These are phyloP conservation scores for Solanum bulbocastanum DNA, from an alignment of 257 asterid species.

Conservation along the genomic window DNA sequence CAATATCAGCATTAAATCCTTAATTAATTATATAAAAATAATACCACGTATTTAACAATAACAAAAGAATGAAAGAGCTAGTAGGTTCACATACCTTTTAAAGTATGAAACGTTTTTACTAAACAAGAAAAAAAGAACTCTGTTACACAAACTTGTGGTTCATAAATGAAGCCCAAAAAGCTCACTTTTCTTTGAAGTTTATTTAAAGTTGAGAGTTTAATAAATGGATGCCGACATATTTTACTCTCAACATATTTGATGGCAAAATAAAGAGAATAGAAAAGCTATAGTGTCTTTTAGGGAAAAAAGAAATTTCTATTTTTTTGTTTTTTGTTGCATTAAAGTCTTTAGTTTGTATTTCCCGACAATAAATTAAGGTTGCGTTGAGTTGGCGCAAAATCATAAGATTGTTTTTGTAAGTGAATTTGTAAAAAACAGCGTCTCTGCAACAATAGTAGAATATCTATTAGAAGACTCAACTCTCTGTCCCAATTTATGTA, in stretches of 20 bases:
- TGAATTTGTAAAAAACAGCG: background rate
- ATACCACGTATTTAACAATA: background rate
- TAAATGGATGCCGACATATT: background rate
- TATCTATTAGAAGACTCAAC: background rate
- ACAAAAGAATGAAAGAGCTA: background rate
- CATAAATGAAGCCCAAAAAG: background rate
- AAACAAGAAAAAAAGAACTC: background rate
- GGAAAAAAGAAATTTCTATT: background rate
- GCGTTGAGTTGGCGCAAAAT: slow-evolving; percentile 33
- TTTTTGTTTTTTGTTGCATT: background rate
- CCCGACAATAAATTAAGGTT: slow-evolving; percentile 26
- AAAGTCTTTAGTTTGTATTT: background rate
- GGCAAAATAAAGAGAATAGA: background rate
- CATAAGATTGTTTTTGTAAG: background rate
- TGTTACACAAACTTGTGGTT: background rate
- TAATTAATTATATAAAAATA: background rate
- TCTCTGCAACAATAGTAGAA: background rate
- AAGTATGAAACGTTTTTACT: background rate
- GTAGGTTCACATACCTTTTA: background rate
- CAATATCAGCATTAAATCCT: background rate
- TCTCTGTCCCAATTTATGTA: background rate
- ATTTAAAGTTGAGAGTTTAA: background rate
- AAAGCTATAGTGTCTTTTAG: background rate
- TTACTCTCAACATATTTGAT: background rate
- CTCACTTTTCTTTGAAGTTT: background rate